Base-by-base conservation (phyloP, 2,329 filamentous ascomycete species). In the Westerdykella sp. region DNA sequence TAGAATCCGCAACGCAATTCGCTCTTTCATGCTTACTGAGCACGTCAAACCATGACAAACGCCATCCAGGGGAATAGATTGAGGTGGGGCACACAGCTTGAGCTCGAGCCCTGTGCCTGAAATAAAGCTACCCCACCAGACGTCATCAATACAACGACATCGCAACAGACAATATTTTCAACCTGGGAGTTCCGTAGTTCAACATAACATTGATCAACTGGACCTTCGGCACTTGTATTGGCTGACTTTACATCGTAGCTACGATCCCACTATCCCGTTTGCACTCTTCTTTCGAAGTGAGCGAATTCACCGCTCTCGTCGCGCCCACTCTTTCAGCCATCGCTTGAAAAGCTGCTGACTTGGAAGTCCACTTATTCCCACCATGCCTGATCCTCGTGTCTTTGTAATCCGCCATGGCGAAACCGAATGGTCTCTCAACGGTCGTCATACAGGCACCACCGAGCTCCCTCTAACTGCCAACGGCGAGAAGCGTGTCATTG, bases 381-480 rank as follows among this genome's bases (percentile, higher is more conserved):
- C 47, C 40, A 67, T 67, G 69, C 69, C 69, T 11, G 71, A 71
- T 18, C 72, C 73, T 5, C 65, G 73, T 39, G 70, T 75, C 60
- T 75, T 75, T 66, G 72, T 75, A 49, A 67, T 75, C 56, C 87
- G 90, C 56, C 90, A 96, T 63, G 91, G 90, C 69, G 88, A 96
- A 72, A 97, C 90, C 4, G 88, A 95, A 73, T 97, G 90, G 90
- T 94, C 87, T 5, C 80, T 95, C 38, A 84, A 84, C 54, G 90
- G 88, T 30, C 63, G 65, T 1, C 63, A 96, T 69, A 97, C 91
- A 0, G 85, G 89, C 40, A 76, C 73, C 22, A 86, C 85, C n/a
- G 90, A 97, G 60, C 85, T 97, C 4, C 83, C 88, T 1, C 74
- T 96, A 31, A 96, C 90, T 1, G 70, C 76, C 40, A 85, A 87